Conservation (phyloP, 2,329 filamentous ascomycete genomes). For the Diaporthe caulivora region DNA sequence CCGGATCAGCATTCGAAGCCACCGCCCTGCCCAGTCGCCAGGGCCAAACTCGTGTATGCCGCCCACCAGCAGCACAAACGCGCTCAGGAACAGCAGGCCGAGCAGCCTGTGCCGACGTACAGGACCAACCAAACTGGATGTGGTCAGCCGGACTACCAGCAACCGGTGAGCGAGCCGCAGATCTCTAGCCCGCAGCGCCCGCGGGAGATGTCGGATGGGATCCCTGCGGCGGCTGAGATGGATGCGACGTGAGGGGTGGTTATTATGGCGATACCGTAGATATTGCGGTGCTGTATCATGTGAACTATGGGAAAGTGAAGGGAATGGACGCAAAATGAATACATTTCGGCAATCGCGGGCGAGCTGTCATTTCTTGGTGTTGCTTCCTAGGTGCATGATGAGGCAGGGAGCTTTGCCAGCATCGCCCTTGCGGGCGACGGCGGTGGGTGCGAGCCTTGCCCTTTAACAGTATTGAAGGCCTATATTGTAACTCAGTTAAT, state of each 20-base stretch:
- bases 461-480: too few species aligned
- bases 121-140: neutral
- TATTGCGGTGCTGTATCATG: neutral
- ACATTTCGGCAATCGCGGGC: neutral
- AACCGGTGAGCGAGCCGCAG: neutral
- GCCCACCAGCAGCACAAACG: neutral
- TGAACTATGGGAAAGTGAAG: neutral
- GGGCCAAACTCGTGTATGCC: neutral
- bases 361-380: neutral
- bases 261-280: too few species aligned
- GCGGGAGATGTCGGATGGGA: slow-evolving; percentile 17
- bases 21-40: neutral
- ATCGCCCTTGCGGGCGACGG: too few species aligned
- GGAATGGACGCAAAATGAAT: too few species aligned
- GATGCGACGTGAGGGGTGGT: neutral
- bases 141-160: too few species aligned
- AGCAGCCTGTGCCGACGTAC: neutral
- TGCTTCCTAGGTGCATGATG: too few species aligned
- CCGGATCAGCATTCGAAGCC: neutral
- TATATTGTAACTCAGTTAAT: too few species aligned
- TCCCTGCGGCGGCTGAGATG: slow-evolving; percentile 36
- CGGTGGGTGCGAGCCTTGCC: too few species aligned
- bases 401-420: too few species aligned
- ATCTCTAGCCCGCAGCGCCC: neutral
- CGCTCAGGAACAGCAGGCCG: neutral